Evolutionary conservation across 2,329 filamentous ascomycete genomes (phyloP), one percentile per base, ranked within the genome.

Genomic region (Penicillium sp.): DNA sequence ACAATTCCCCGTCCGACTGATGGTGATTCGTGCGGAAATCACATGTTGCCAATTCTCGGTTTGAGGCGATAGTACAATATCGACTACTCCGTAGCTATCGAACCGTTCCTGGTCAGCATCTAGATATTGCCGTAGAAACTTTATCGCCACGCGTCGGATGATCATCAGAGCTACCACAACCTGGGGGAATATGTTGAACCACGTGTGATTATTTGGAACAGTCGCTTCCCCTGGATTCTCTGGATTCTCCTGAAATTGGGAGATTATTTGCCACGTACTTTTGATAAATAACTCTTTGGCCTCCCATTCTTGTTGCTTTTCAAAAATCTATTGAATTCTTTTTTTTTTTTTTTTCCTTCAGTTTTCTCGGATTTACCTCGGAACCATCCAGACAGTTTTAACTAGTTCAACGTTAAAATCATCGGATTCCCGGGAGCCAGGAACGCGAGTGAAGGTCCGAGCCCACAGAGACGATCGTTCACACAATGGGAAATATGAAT

Each of bases 361-460:
- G 7, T 13, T 16, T 11, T 5, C 33, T 38, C 50, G 39, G 50
- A 2, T 39, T 29, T 53, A n/a, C 7, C 7, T 38, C 50, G 50
- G 50, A 45, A 4, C 16, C 31, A 33, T 5, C 9, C 31, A 45
- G 3, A 6, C 25, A 29, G 25, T 15, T 45, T 8, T 19, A 16
- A 38, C 23, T 38, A 47, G 31, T 47, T 21, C 5, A 47, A 31
- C 50, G 41, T 47, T 38, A 29, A 53, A 39, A 50, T 36, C 43
- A 38, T 33, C 29, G 27, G 31, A 45, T 39, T 47, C 36, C 54
- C 54, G 50, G 47, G 39, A 44, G 43, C 33, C 57, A 60, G 61
- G 59, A 58, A 64, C 59, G 58, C 25, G 53, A 56, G 41, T 23
- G 23, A 3, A 27, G 27, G 51, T 40, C 57, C 59, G 57, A 61